A percentile compares a stretch with the other conserved stretches of the same genome.
phyloP scores from a whole-genome alignment of 495 filamentous ascomycete species.

The Tuber umbilicatum region DNA sequence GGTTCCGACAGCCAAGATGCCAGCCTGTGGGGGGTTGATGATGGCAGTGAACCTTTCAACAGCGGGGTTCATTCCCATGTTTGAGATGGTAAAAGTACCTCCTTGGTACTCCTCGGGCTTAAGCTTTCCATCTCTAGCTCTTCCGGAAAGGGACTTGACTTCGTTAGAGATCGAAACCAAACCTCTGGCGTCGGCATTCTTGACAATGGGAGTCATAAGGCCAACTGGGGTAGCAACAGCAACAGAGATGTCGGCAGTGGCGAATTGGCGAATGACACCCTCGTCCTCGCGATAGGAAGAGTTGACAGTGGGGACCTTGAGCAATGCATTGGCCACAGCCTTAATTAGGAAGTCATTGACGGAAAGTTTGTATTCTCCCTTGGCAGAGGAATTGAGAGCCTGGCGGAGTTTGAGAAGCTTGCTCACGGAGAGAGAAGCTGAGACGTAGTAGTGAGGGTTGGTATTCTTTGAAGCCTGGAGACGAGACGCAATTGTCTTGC shows the following conservation, averaged over 20 bases:
- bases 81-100: conserved; percentile 97
- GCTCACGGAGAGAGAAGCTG: conserved; percentile 72
- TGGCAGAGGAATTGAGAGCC: conserved; percentile 78
- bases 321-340: conserved; percentile 77
- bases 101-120: conserved; percentile 99
- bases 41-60: conserved; percentile 98
- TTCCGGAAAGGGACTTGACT: conserved; percentile 94
- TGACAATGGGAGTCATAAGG: conserved; percentile 96
- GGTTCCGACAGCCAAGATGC: conserved; percentile 90
- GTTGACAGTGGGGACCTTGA: conserved; percentile 93
- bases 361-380: conserved; percentile 95
- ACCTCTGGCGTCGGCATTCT: conserved; percentile 72
- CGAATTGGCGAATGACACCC: conserved; percentile 85
- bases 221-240: conserved; percentile 91
- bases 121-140: conserved; percentile 92
- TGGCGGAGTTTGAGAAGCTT: conserved; percentile 95
- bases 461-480: conserved; percentile 81
- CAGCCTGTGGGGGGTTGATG: conserved; percentile 97
- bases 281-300: conserved; percentile 80
- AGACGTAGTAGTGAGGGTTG: conserved; percentile 98
- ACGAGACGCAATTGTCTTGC: conserved; percentile 91
- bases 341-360: conserved; percentile 99
- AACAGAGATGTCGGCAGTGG: conserved; percentile 82
- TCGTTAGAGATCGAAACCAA: conserved; percentile 76
- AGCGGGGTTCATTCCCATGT: conserved; percentile 99